Evolutionary conservation across 768 basidiomycete genomes (phyloP), one percentile per base, ranked within the genome.

Genomic region (Hebeloma cylindrosporum): DNA sequence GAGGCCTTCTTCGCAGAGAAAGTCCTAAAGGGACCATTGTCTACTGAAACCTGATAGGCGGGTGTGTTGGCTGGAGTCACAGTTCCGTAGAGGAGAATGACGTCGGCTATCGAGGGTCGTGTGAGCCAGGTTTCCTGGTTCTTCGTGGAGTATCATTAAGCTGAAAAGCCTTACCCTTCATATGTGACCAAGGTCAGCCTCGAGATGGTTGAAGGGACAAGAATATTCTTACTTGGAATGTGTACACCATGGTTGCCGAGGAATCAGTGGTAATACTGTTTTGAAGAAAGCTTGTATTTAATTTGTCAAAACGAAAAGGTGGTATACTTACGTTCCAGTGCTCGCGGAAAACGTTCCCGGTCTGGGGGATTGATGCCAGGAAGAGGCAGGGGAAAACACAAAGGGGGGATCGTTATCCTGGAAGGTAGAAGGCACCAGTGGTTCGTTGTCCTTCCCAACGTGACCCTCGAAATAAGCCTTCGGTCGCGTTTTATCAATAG

Each of bases 71-170:
- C 38, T 1, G 56, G 50, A 1, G 49, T 54, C 1, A 70, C 62
- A 7, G 75, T 62, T 13, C 76, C 73, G 39, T 70, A 77, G 6
- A 77, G 42, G 0, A 69, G 70, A 13, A 78, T 67, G 7, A 66
- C 69, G 46, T 71, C 70, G 38, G 71, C 77, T 72, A 42, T 25
- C 3, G 9, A n/a, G 21, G 7, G 33, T 30, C 17, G 11, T 23
- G 31, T 40, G 13, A 18, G 30, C 16, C 9, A 38, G 4, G n/a
- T n/a, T n/a, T n/a, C n/a, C n/a, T n/a, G n/a, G n/a, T n/a, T n/a
- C n/a, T n/a, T n/a, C n/a, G n/a, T n/a, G n/a, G 25, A 27, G 17
- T 36, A 28, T 29, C 13, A 11, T 18, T 16, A n/a, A 13, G 20
- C 14, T 11, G 8, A 20, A 5, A 11, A 11, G 11, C 20, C 16